A percentile compares a stretch with the other conserved stretches of the same genome.
Evolutionary conservation across 1,139 yeast species (phyloP).

Genomic region (Wickerhamomyces sp.): DNA sequence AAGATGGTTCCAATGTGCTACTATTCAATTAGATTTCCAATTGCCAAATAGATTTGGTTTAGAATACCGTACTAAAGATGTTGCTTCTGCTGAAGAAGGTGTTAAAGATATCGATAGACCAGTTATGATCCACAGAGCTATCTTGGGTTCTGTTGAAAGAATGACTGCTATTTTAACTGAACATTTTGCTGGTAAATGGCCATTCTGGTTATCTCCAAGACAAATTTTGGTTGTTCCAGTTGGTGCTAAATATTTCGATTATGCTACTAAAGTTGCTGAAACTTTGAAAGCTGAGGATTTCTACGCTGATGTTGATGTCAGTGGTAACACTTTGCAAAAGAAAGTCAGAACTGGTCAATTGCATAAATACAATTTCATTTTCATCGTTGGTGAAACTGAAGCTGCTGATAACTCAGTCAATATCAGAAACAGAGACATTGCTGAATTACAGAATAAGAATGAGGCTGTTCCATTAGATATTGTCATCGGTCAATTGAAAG

Average conservation of each 20-base stretch:
- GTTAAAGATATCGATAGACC: slow-evolving; percentile 51
- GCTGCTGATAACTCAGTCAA: slow-evolving; percentile 73
- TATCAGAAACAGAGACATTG: slow-evolving; percentile 89
- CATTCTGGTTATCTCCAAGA: slow-evolving; percentile 98
- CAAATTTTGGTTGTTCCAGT: slow-evolving; percentile 94
- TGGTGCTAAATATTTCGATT: slow-evolving; percentile 85
- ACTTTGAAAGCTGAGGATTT: slow-evolving; percentile 63
- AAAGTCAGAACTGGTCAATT: slow-evolving; percentile 94
- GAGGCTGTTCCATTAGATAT: slow-evolving; percentile 68
- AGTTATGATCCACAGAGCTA: slow-evolving; percentile 98
- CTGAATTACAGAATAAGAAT: slow-evolving; percentile 83
- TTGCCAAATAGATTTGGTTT: slow-evolving; percentile 87
- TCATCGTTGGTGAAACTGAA: slow-evolving; percentile 95
- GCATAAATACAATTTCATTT: slow-evolving; percentile 88
- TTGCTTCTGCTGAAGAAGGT: slow-evolving; percentile 32
- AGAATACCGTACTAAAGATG: slow-evolving; percentile 75
- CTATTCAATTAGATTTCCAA: slow-evolving; percentile 97
- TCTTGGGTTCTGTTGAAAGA: slow-evolving; percentile 95
- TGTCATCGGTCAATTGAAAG: slow-evolving; percentile 63
- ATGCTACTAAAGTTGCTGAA: slow-evolving; percentile 77
- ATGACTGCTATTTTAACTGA: slow-evolving; percentile 97
- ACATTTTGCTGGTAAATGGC: slow-evolving; percentile 98
- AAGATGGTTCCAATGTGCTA: slow-evolving; percentile 97
- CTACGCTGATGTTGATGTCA: slow-evolving; percentile 86
- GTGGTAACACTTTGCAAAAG: slow-evolving; percentile 94